Evolutionary conservation across 768 basidiomycete genomes (phyloP).

Genomic region (Phylloporus sp.): DNA sequence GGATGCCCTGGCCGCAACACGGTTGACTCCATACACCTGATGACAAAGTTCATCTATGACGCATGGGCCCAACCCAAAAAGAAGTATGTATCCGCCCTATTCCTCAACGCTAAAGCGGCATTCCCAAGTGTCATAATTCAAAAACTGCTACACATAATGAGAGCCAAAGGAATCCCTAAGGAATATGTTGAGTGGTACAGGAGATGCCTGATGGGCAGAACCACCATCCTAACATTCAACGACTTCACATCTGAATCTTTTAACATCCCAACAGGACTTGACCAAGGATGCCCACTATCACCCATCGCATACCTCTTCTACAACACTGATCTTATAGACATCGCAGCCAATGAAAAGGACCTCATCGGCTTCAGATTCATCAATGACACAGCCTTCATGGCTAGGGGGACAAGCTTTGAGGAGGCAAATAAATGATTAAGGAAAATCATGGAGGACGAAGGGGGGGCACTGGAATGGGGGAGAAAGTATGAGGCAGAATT

Average conservation of each 20-base stretch:
- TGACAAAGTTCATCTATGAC: neutral
- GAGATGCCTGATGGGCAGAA: too few species aligned
- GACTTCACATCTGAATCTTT: conserved; percentile 18
- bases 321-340: conserved; percentile 22
- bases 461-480: neutral
- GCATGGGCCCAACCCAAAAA: neutral
- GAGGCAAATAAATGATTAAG: neutral
- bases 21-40: neutral
- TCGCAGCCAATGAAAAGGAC: too few species aligned
- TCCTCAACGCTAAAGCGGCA: neutral
- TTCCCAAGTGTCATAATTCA: neutral
- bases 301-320: conserved; percentile 26
- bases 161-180: neutral
- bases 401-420: neutral
- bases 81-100: neutral
- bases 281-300: conserved; percentile 32
- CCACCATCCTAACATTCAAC: conserved; percentile 20
- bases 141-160: neutral
- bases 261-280: conserved; percentile 20
- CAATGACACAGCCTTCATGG: neutral
- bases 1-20: neutral
- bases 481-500: neutral
- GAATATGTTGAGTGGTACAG: conserved; percentile 3
- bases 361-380: neutral
- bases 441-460: neutral